Base-by-base conservation (phyloP, 1,139 yeast genomes). In the Blastobotrys arbuscula region DNA sequence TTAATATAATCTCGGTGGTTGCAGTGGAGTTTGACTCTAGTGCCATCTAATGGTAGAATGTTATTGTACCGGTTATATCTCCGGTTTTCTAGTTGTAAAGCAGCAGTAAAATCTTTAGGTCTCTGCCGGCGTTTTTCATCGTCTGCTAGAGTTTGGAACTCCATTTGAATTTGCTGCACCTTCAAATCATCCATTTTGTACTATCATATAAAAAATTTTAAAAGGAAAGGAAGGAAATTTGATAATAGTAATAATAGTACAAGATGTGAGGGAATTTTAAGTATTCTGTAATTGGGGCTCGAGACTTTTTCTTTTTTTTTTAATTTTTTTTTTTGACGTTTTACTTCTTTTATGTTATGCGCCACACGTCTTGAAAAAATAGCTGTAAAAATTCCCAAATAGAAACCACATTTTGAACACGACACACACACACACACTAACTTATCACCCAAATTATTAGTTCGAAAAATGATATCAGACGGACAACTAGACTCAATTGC, bases 381-480 rank as follows among this genome's bases (percentile, higher is more conserved):
- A 24, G n/a, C n/a, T n/a, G n/a, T n/a, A n/a, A n/a, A 24, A 24
- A 24, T 28, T 28, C 31, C 31, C 31, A 28, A 28, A 3, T n/a
- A 3, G 42, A 21, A 13, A 36, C 39, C 8, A 20, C 36, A 3
- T 28, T 28, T 12, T 28, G 23, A n/a, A 34, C 41, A 36, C 49
- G 42, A 41, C 44, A 19, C 24, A 21, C 23, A 3, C 39, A 18
- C 23, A 21, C 6, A 16, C 23, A 12, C 38, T 12, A 34, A 5
- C 9, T 9, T 3, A 34, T 19, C 38, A 34, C 7, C 2, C 2
- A 34, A 5, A 36, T 6, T 8, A 36, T n/a, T n/a, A n/a, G n/a
- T n/a, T n/a, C n/a, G n/a, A n/a, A 36, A 5, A 41, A 89, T 88
- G 96, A 89, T 89, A 61, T 74, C 85, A 20, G 96, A 88, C 73